Base-by-base conservation (phyloP, 2,329 filamentous ascomycete genomes). In the Neophaeococcomyces mojaviensis region DNA sequence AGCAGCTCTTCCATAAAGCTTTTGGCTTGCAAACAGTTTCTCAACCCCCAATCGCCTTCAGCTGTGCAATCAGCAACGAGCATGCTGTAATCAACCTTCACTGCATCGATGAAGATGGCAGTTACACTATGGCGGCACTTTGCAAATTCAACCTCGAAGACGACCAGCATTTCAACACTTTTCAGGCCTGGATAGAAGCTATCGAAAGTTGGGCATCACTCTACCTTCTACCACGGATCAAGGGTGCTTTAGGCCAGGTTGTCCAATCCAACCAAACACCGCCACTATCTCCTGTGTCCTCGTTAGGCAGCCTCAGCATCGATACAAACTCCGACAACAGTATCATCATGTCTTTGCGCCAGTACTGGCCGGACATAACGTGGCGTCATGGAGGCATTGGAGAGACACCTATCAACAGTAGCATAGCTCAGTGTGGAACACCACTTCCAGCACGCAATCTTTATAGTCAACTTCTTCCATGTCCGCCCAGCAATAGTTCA, bases 361-460 rank as follows among this genome's bases (percentile, higher is more conserved):
- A 44, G 12, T 52, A 47, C 13, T 55, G 49, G 30, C 36, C 30
- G 12, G 43, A 45, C 15, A 49, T 54, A 20, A 49, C 43, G 39
- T 55, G 53, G 53, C 51, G 41, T 26, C 52, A 43, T 41, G 53
- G 54, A 12, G 49, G 46, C 3, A 51, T 52, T 22, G 51, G 42
- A 37, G 49, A 51, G 31, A 55, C 53, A n/a, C 51, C 53, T 3
- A 36, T 55, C 30, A 54, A 54, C 43, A 54, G 52, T 39, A 54
- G 52, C 15, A 46, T 54, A 18, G 52, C 50, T 16, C 50, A 52
- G 20, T 54, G 52, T 38, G 52, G 52, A n/a, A 54, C 52, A 16
- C 52, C 52, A 9, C 31, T 53, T 6, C 48, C 50, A 15, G 43
- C 50, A 15, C 45, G 50, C 7, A 49, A 48, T 22, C 50, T 54